These are phyloP conservation scores for Fusarium redolens DNA, from an alignment of 2,329 filamentous ascomycete genomes.

Conservation along the genomic window DNA sequence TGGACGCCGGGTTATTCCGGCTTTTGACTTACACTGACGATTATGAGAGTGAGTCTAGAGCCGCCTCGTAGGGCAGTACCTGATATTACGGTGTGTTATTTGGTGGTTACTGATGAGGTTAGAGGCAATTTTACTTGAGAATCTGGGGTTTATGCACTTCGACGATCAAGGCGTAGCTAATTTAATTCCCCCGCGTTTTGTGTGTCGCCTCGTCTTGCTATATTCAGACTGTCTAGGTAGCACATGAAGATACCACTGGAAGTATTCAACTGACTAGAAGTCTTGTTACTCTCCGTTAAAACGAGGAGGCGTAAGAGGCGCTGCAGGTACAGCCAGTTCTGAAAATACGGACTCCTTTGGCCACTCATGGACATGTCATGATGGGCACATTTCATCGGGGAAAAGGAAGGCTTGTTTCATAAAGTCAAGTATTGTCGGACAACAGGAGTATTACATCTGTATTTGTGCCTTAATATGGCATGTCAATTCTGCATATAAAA, in stretches of 20 bases:
- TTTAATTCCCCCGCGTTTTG: neutral
- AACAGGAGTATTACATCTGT: conserved; percentile 2
- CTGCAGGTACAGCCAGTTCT: neutral
- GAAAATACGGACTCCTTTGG: neutral
- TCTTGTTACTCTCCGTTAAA: neutral
- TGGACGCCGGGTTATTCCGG: conserved; percentile 9
- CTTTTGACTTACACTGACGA: neutral
- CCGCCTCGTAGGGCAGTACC: neutral
- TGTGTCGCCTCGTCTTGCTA: neutral
- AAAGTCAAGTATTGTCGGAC: neutral
- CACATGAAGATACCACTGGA: neutral
- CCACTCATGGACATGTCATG: neutral
- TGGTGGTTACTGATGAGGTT: neutral
- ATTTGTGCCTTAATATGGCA: neutral
- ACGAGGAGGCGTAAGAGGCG: neutral
- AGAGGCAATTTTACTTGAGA: neutral
- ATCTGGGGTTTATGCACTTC: neutral
- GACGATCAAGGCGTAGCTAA: neutral
- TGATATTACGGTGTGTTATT: neutral
- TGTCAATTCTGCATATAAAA: neutral
- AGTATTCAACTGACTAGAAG: neutral
- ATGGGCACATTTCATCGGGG: conserved; percentile 5
- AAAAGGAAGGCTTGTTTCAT: conserved; percentile 17
- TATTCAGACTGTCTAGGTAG: neutral
- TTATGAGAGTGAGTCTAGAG: neutral